Conservation (phyloP, 1,139 yeast genomes). For the Saccharomyces hybrid region DNA sequence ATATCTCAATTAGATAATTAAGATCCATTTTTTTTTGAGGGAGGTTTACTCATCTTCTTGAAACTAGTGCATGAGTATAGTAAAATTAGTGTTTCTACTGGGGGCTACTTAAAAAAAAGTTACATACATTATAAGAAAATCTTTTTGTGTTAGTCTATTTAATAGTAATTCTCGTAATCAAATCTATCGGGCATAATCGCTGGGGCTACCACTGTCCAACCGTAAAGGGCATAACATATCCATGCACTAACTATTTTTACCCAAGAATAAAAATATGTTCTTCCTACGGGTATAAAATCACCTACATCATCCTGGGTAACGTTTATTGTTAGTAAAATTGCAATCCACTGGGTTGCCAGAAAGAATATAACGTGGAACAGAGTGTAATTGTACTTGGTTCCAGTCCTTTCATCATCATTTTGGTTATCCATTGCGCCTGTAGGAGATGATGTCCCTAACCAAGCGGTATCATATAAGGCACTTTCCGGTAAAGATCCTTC, state of each 20-base stretch:
- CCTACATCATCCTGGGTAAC: slow-evolving; percentile 80
- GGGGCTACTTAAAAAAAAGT: neutral
- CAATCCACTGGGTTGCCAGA: slow-evolving; percentile 95
- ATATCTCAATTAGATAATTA: neutral
- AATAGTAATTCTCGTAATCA: slow-evolving; percentile 30
- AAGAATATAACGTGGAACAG: slow-evolving; percentile 87
- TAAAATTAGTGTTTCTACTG: neutral
- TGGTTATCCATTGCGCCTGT: slow-evolving; percentile 39
- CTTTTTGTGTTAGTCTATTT: neutral
- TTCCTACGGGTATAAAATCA: slow-evolving; percentile 92
- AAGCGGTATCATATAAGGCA: slow-evolving; percentile 66
- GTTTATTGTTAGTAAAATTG: slow-evolving; percentile 85
- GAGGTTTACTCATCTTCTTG: neutral
- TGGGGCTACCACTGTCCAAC: slow-evolving; percentile 91
- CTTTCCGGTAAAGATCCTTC: slow-evolving; percentile 93
- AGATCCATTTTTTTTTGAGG: neutral
- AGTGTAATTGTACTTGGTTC: slow-evolving; percentile 80
- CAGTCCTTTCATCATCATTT: slow-evolving; percentile 54
- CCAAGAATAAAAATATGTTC: slow-evolving; percentile 95
- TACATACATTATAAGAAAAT: neutral
- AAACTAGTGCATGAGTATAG: neutral
- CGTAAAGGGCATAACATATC: slow-evolving; percentile 79
- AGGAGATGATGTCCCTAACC: slow-evolving; percentile 33
- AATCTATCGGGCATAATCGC: slow-evolving; percentile 85
- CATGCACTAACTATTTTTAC: slow-evolving; percentile 87